Evolutionary conservation across 768 basidiomycete genomes (phyloP), one percentile per base, ranked within the genome.

Genomic region (Lentinula sp.): DNA sequence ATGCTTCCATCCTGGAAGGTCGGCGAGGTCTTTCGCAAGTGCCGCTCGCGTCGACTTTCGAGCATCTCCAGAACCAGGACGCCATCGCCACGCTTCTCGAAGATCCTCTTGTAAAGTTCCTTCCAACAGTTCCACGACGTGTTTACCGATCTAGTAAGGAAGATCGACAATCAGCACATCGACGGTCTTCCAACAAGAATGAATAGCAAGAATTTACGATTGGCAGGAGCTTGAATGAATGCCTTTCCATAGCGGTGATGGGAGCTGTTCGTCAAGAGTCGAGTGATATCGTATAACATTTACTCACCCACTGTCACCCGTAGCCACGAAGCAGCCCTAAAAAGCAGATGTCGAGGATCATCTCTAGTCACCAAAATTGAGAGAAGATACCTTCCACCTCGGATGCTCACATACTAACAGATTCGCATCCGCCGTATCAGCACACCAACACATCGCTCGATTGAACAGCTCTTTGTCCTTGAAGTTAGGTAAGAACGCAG

Each of bases 391-490:
- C 40, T 42, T 60, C 50, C 59, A 60, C 16, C 18, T 21, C 7
- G 59, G 59, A 60, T 60, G 32, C 31, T 60, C 59, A 31, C 59
- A 60, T 15, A 60, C 35, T 5, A 60, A 21, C 59, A 49, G 18
- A 60, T 60, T 60, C 13, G 59, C 59, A 37, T 60, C 59, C 16
- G 34, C 45, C 8, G 45, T 60, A 51, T 60, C 59, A 35, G 59
- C 46, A 60, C 59, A 60, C 59, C 59, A 60, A 32, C 57, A 60
- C 59, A 60, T 53, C 4, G 49, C 40, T 18, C 52, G 59, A 60
- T 60, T 60, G 8, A 53, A 52, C 15, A 60, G 49, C 39, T 53
- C 52, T 11, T 45, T 53, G 11, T 60, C 51, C 11, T 60, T 60
- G 50, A 60, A 52, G 16, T 40, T 49, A 0, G 59, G 59, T 42